Evolutionary conservation across 495 filamentous ascomycete genomes (phyloP).

Genomic region (Ramalina intermedia): DNA sequence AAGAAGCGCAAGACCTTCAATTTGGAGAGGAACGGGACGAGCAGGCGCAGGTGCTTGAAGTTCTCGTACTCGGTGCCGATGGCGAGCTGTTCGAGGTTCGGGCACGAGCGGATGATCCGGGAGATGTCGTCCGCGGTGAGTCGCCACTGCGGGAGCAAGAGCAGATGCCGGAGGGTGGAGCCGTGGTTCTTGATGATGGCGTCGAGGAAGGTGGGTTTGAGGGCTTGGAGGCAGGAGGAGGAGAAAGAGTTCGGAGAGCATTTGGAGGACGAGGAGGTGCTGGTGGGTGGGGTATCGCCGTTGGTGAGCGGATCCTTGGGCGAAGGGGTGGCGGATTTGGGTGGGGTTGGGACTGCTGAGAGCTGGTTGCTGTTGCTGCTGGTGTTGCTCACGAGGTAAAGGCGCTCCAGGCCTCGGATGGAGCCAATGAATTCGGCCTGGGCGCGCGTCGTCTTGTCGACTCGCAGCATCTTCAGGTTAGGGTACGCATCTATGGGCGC

Average conservation of each 20-base stretch:
- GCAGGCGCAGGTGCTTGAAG: constrained; percentile 28
- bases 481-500: constrained; percentile 9
- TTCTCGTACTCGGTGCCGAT: constrained; percentile 31
- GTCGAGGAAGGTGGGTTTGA: constrained; percentile 32
- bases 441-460: constrained; percentile 28
- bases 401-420: constrained; percentile 27
- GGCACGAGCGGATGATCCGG: constrained; percentile 37
- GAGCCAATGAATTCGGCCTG: constrained; percentile 26
- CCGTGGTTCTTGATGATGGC: constrained; percentile 34
- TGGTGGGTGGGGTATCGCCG: constrained; percentile 8
- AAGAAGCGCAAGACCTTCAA: constrained; percentile 30
- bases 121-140: constrained; percentile 34
- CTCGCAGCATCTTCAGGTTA: constrained; percentile 26
- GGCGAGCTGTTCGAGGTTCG: constrained; percentile 43
- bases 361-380: constrained; percentile 10
- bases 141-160: constrained; percentile 42
- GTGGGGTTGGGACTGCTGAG: constrained; percentile 4
- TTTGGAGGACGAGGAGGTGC: constrained; percentile 9
- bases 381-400: constrained; percentile 32
- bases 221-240: constrained; percentile 5
- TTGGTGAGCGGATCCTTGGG: constrained; percentile 11
- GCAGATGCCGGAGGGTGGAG: constrained; percentile 37
- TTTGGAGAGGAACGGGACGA: constrained; percentile 36
- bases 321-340: not conserved
- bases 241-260: not conserved